Base-by-base conservation (phyloP, 2,329 filamentous ascomycete genomes). In the Ophiocordyceps camponoti-rufipedis region DNA sequence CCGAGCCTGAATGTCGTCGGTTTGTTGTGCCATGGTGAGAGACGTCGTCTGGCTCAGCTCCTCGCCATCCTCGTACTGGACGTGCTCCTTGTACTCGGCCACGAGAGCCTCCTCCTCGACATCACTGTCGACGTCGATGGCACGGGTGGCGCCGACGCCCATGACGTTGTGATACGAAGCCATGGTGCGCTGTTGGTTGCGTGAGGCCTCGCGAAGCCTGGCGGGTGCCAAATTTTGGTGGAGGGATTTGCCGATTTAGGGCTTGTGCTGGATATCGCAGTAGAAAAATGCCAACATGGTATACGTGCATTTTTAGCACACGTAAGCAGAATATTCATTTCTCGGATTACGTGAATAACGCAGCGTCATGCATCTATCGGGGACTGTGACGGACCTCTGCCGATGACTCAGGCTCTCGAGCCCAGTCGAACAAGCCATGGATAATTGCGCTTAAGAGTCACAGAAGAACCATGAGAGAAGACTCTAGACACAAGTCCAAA, bases 21-120 rank as follows among this genome's bases (percentile, higher is more conserved):
- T 73, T 65, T 85, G 83, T 58, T 80, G 79, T 56, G 74, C 77
- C 63, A 78, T 79, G 56, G 72, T 80, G 62, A 82, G 62, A 46
- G 77, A 81, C 59, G 67, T 79, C 55, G 78, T 78, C 62, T 79
- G 77, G 63, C 89, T 87, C 55, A 93, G 69, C 54, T 93, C 65
- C 67, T 87, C 78, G 56, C 81, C 80, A 61, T 88, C 87, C 58
- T 94, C 85, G 59, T 89, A 95, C 63, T 91, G 86, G 55, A 94
- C 85, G 67, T 95, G 89, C 70, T 95, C 86, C 62, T 80, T 82
- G 75, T 95, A 95, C 68, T 96, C 87, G 67, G 87, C 86, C 57
- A 87, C 91, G 54, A 98, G 78, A 56, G 83, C 83, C 69, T 96
- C 91, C 74, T 96, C 89, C 69, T 95, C 88, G 53, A 85, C 83